Base-by-base conservation (phyloP, 257 asterid genomes). In the Solanum neorickii region DNA sequence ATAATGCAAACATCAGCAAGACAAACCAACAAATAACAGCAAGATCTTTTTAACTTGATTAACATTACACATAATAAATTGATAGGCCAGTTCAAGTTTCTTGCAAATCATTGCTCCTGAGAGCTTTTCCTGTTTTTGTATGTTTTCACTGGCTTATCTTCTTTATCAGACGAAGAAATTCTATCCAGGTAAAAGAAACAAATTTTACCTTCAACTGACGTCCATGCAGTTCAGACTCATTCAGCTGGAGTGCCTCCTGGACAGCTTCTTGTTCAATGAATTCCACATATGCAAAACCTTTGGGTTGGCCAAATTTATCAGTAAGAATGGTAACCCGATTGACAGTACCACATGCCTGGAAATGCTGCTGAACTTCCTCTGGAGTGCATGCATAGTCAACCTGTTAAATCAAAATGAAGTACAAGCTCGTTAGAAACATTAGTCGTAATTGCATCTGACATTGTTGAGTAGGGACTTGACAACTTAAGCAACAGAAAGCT, bases 351-450 rank as follows among this genome's bases (percentile, higher is more conserved):
- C 96, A 93, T 29, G 98, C 88, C 91, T 93, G 96, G 87, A 94
- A 95, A 93, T 95, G 98, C 94, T 92, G 97, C 85, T 95, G 98
- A 80, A 94, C 97, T 89, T 95, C 98, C 92, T 95, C 95, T 1
- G 97, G 98, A 14, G 95, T 95, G 88, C 98, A 95, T 68, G 96
- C 84, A 89, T 95, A 95, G 83, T 95, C 98, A 89, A 97, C 99
- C 99, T 97, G 91, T 20, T 83, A 85, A 9, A 85, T 2, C 86
- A 83, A 47, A 44, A 29, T 4, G 14, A 49, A 47, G 9, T 25
- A 29, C 44, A 20, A 82, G 20, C 69, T 49, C 44, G 83, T 97
- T 94, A 6, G 89, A 85, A 84, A 62, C 83, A 86, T 78, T 56
- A 21, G 18, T 74, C 52, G n/a, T 46, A 37, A 89, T 33, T 44